Evolutionary conservation across 208 protist genomes (phyloP), one percentile per base, ranked within the genome.

Genomic region (Acanthamoeba triangularis): DNA sequence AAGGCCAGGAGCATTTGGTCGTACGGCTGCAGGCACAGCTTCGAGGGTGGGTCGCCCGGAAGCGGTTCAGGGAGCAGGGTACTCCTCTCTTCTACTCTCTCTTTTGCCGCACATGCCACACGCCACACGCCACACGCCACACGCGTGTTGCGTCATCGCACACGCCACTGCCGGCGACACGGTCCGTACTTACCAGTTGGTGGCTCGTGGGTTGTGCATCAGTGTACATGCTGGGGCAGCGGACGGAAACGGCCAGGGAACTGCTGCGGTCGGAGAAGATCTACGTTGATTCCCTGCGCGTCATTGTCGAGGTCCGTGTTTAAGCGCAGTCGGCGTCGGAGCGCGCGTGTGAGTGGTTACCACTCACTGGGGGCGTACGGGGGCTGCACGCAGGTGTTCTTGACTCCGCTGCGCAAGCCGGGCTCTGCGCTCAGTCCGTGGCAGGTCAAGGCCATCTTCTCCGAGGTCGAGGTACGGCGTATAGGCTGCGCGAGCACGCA

Each of bases 161-260:
- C 37, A 41, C 37, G 37, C 37, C 37, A 41, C 37, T 41, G n/a
- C n/a, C 37, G 3, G 37, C 3, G 37, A 41, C 37, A 41, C 37
- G 37, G 37, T 1, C 37, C 37, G 37, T 41, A 41, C 37, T 41
- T 41, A 41, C 37, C n/a, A n/a, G n/a, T 41, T n/a, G 37, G 37
- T 41, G 37, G 37, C 3, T 41, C 37, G 3, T 41, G n/a, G n/a
- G n/a, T n/a, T n/a, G 37, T 3, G 23, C 78, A 18, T 52, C 30
- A 92, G 85, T 52, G 56, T 92, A 92, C 59, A 92, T 92, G 85
- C 52, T 69, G 20, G 35, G 16, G 35, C 44, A 92, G 18, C 61
- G 96, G 44, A 97, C 90, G 20, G 94, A 97, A 33, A 97, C 94
- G 54, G 96, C 95, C n/a, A 95, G 96, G 23, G 96, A 97, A 47